Conservation (phyloP, 441 rosid genomes). For the Gossypium lobatum region DNA sequence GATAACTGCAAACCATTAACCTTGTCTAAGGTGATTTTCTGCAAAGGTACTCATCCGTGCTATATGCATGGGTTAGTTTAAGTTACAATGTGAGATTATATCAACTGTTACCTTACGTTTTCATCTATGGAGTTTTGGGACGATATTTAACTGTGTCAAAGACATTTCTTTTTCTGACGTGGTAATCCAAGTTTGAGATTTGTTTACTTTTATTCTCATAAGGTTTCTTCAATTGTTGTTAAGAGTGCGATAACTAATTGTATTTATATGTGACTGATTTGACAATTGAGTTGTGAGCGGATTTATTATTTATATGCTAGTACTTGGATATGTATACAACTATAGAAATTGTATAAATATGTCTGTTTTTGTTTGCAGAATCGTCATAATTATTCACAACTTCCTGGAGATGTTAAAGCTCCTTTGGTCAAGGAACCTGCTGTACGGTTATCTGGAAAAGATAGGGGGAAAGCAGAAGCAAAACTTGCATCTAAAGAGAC, state of each 20-base stretch:
- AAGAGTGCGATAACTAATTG: too few species aligned
- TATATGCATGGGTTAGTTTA: neutral
- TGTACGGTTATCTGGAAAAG: slow-evolving; percentile 35
- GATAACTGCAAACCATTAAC: neutral
- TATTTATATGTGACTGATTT: neutral
- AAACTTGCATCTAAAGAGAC: slow-evolving; percentile 41
- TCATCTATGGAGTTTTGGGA: neutral
- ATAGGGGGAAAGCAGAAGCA: slow-evolving; percentile 56
- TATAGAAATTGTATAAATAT: neutral
- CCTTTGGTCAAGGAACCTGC: slow-evolving; percentile 42
- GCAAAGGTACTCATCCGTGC: slow-evolving; percentile 1
- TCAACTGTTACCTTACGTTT: neutral
- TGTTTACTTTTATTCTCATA: neutral
- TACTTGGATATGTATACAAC: neutral
- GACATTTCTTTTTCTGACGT: neutral
- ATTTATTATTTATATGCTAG: neutral
- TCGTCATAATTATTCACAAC: slow-evolving; percentile 63
- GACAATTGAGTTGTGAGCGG: neutral
- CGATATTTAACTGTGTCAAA: neutral
- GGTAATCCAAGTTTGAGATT: neutral
- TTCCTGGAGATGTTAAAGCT: slow-evolving; percentile 41
- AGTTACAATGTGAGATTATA: neutral
- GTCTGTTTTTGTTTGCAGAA: slow-evolving; percentile 43
- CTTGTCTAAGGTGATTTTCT: neutral
- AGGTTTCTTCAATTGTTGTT: too few species aligned